A percentile compares a stretch with the other conserved stretches of the same genome.
These are phyloP conservation scores for Colletotrichum salicis DNA, from an alignment of 2,329 filamentous ascomycete genomes.

Conservation along the genomic window DNA sequence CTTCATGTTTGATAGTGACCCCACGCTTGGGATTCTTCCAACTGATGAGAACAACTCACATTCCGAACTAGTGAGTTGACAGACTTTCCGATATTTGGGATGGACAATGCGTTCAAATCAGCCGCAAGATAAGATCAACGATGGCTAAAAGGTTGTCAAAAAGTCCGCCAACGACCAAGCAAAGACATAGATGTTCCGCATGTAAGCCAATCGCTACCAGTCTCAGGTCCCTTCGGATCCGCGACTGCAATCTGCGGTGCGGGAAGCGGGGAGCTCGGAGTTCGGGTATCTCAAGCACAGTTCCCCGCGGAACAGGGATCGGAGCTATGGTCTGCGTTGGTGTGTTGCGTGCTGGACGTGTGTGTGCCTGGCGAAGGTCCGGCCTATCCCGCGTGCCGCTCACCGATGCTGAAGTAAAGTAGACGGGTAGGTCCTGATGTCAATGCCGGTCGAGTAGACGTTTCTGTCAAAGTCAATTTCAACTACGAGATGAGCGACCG, in stretches of 20 bases:
- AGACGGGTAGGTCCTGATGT: not conserved
- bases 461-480: constrained; percentile 2
- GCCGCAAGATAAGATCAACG: not conserved
- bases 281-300: not conserved
- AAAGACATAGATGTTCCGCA: not conserved
- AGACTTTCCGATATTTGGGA: not conserved
- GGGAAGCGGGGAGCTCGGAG: not conserved
- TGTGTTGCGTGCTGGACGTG: not conserved
- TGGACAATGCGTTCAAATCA: not conserved
- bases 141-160: not conserved
- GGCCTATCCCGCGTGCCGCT: not conserved
- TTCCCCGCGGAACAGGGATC: not conserved
- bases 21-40: not conserved
- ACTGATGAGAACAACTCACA: not conserved
- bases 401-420: not conserved
- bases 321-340: not conserved
- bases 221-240: not conserved
- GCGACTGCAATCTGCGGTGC: not conserved
- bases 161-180: not conserved
- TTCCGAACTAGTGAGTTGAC: too few relatives aligned
- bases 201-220: not conserved
- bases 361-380: not conserved
- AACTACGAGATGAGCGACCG: not conserved
- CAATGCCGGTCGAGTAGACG: not conserved
- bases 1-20: not conserved